A percentile compares a stretch with the other conserved stretches of the same genome.
Conservation (phyloP, 2,329 filamentous ascomycete genomes). For the Colletotrichum sp. region DNA sequence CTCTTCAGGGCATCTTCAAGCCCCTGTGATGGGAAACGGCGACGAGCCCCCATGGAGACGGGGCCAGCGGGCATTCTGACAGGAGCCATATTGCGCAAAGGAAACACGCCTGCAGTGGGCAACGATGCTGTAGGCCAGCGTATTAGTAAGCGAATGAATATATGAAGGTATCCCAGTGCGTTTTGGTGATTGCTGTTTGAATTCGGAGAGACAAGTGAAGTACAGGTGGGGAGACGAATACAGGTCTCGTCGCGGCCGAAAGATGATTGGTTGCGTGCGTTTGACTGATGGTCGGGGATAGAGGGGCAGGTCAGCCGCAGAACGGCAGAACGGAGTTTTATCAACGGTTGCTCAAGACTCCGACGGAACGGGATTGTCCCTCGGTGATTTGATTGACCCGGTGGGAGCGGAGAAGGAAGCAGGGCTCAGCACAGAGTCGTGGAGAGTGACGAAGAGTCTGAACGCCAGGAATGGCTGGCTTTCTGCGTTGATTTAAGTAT, state of each 20-base stretch:
- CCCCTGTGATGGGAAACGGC: background rate
- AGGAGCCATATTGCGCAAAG: background rate
- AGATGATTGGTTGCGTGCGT: background rate
- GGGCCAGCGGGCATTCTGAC: background rate
- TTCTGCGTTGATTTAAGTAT: background rate
- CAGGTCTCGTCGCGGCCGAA: background rate
- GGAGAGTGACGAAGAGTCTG: background rate
- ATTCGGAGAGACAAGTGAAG: background rate
- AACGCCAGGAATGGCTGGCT: background rate
- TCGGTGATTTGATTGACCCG: background rate
- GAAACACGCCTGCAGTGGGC: background rate
- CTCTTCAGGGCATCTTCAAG: background rate
- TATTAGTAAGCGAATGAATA: slow-evolving; percentile 3
- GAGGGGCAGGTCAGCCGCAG: background rate
- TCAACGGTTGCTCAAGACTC: background rate
- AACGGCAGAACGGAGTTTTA: background rate
- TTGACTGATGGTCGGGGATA: background rate
- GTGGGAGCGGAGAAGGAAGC: background rate
- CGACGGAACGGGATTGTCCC: background rate
- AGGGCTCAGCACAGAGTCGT: background rate
- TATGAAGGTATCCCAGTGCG: slow-evolving; percentile 1
- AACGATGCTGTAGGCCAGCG: background rate
- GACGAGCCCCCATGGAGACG: background rate
- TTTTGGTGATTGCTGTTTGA: background rate
- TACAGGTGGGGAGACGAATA: background rate